Percentiles rank a stretch among this genome's conserved stretches.
Evolutionary conservation across 1,284 basidiomycete species (phyloP).

Genomic region (Agaricales sp.): DNA sequence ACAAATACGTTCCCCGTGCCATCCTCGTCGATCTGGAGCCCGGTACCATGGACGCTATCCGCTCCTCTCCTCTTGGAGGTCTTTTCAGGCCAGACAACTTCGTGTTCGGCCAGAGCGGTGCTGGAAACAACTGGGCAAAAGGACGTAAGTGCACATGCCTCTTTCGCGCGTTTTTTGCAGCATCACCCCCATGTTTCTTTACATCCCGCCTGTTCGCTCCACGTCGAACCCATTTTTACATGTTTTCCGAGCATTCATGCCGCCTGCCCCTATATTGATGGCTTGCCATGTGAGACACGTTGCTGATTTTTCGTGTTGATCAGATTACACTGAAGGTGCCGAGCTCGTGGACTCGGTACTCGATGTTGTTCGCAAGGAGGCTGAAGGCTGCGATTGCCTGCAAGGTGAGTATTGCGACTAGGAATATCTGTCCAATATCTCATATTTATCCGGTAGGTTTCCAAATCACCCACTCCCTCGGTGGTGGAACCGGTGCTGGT

Average conservation of each 20-base stretch:
- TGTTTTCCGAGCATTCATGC: conserved; percentile 3
- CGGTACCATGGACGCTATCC: conserved; percentile 93
- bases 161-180: conserved; percentile 6
- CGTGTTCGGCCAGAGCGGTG: conserved; percentile 83
- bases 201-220: neutral
- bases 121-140: conserved; percentile 96
- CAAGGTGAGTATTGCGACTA: conserved; percentile 52
- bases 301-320: conserved; percentile 7
- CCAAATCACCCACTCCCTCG: conserved; percentile 94
- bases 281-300: conserved; percentile 1
- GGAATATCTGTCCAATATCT: too few relatives aligned
- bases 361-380: conserved; percentile 83
- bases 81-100: conserved; percentile 97
- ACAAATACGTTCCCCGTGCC: conserved; percentile 96
- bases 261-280: neutral
- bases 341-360: conserved; percentile 93
- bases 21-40: conserved; percentile 94
- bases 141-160: conserved; percentile 54
- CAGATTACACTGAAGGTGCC: conserved; percentile 90
- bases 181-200: conserved; percentile 10
- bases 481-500: conserved; percentile 94
- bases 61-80: conserved; percentile 72
- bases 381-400: conserved; percentile 86
- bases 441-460: conserved; percentile 48
- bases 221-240: neutral